Base-by-base conservation (phyloP, 495 filamentous ascomycete species). In the Tuber borchii region DNA sequence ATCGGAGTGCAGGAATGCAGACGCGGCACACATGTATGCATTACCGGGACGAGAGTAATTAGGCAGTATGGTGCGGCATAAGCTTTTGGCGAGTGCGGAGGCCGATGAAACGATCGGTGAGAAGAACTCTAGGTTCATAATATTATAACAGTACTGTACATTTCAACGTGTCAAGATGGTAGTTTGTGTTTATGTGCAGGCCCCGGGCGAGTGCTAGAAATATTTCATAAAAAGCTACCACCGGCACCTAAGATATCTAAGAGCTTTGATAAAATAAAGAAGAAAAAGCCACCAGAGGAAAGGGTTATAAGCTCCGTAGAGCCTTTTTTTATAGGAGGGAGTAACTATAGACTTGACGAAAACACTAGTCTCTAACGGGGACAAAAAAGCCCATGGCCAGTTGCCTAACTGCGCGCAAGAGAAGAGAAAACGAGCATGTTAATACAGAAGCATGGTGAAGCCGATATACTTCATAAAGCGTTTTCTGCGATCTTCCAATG, bases 381-480 rank as follows among this genome's bases (percentile, higher is more conserved):
- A 12, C 7, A n/a, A n/a, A 3, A 8, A 51, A 8, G 48, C 48
- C 48, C 48, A 10, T 12, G 0, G 12, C 48, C 9, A n/a, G 48
- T 0, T 8, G 3, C 3, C 9, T 31, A 31, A 14, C 14, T 26
- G n/a, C 22, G 0, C 48, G n/a, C 7, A 10, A 3, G 22, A 14
- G 2, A 61, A 2, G 48, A 56, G 9, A n/a, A n/a, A n/a, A n/a
- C n/a, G n/a, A 56, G 9, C 48, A 22, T 0, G 22, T 9, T 46
- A 14, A 14, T 2, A 1, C 9, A 26, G 10, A 26, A 14, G 51
- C 51, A 14, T 61, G 10, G n/a, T 61, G 51, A 77, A 68, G 69
- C 76, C 69, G 39, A 75, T 75, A 19, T 56, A 72, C 72, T 71
- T 71, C 61, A 74, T 43, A 42, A 76, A 74, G 37, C 71, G 73